Percentiles rank a stretch among this genome's conserved stretches.
Evolutionary conservation across 2,329 filamentous ascomycete species (phyloP).

Genomic region (Epichloe hybrida): DNA sequence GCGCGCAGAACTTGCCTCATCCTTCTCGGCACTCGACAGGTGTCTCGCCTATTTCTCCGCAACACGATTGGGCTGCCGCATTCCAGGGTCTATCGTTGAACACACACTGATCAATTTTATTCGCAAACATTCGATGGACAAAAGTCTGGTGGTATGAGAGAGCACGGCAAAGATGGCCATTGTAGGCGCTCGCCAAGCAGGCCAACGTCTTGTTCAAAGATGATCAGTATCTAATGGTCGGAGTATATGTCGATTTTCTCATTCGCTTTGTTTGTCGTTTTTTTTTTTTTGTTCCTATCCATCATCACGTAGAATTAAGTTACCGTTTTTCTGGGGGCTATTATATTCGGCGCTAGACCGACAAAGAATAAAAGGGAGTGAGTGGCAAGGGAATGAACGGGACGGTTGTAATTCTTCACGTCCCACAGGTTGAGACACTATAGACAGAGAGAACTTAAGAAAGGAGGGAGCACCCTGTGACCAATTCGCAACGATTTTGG

Average conservation of each 20-base stretch:
- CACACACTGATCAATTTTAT: conserved; percentile 30
- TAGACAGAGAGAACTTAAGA: conserved; percentile 20
- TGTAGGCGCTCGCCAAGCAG: background rate
- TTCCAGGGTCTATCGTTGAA: conserved; percentile 66
- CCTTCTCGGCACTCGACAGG: conserved; percentile 23
- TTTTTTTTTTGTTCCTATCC: background rate
- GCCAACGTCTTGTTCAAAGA: background rate
- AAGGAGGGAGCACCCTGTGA: conserved; percentile 18
- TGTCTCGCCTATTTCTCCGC: conserved; percentile 27
- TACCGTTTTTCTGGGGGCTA: background rate
- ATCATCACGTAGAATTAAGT: conserved; percentile 4
- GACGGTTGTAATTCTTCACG: conserved; percentile 14
- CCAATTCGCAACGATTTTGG: conserved; percentile 24
- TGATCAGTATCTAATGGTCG: background rate
- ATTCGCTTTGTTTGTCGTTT: background rate
- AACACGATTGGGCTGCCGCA: conserved; percentile 46
- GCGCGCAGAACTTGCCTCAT: conserved; percentile 23
- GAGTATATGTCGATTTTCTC: background rate
- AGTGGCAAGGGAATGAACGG: conserved; percentile 5
- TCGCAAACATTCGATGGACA: background rate
- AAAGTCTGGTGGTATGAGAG: background rate
- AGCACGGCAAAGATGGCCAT: background rate
- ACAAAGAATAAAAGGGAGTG: conserved; percentile 7
- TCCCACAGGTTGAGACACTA: conserved; percentile 20
- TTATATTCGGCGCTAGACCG: conserved; percentile 1